Evolutionary conservation across 768 basidiomycete genomes (phyloP), one percentile per base, ranked within the genome.

Genomic region (Favolaschia claudopus): DNA sequence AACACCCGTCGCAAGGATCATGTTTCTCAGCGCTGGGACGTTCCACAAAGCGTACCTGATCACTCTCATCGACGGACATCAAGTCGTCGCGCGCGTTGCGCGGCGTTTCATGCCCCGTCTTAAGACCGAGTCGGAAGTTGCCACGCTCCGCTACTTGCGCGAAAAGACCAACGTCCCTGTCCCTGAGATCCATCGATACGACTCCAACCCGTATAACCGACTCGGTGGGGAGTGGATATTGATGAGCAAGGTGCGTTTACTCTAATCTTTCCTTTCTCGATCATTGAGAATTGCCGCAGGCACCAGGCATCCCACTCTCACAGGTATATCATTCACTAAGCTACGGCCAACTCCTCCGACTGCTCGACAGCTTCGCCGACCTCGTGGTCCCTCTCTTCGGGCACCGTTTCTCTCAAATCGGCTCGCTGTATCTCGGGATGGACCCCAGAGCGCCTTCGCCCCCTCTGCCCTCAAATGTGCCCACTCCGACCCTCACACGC

Each of bases 41-140:
- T 94, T 94, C 76, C 92, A 94, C 72, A 94, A 94, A 78, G 92
- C 90, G 28, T 94, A 93, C 76, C 81, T 92, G 2, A 77, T 93
- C 47, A 89, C 86, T 8, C 82, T 93, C 19, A 77, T 74, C 19
- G 84, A 89, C 66, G 75, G 81, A 15, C 76, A 82, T 47, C 81
- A 89, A 56, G 71, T 94, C 38, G 87, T 95, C 8, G 91, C 89
- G 7, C 85, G 92, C 34, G 90, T 94, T 22, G 92, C 92, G 4
- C 87, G 92, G 47, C 85, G 89, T 10, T 94, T 90, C 72, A 92
- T 94, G 91, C 89, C 92, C 1, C 83, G 89, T 31, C 82, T 93
- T 63, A 95, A 95, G 77, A 93, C 90, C 4, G 89, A 91, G 71
- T 93, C 92, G 0, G 93, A 95, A 69, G 89, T 93, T 8, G 92